Evolutionary conservation across 495 filamentous ascomycete species (phyloP), one percentile per base, ranked within the genome.

Genomic region (Annulohypoxylon stygium): DNA sequence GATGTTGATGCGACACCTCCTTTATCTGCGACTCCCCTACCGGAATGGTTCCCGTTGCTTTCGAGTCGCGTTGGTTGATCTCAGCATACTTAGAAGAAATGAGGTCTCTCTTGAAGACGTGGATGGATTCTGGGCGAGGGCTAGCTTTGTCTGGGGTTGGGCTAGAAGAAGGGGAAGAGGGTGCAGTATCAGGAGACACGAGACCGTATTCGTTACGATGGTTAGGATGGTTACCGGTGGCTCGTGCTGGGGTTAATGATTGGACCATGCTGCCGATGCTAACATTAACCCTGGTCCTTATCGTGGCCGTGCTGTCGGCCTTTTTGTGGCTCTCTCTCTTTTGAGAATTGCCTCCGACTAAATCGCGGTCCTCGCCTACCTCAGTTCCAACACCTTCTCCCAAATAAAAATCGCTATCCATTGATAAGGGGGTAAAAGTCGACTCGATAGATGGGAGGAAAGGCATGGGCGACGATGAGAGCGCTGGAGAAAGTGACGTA

Each of bases 351-450:
- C 34, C 57, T 60, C 48, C 65, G 34, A 23, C 37, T 5, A 48
- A 20, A 45, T 69, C 48, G 25, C 39, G 48, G 34, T 36, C 25
- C 39, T 55, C 65, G 16, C 20, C 66, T 41, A 58, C 68, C 26
- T 53, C 70, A 30, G 33, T 45, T 26, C 57, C 58, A 34, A 20
- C 39, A 5, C 37, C 47, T 48, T 59, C 25, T 37, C 43, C 43
- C n/a, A 64, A 60, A 53, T 79, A 80, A 12, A 79, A 73, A 47
- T 81, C 73, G 66, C 76, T 78, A 65, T 81, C 78, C 79, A 85
- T 80, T 10, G 83, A 84, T 50, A 86, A 67, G n/a, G 83, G 83
- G 51, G 84, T 85, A 62, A 82, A 81, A 12, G 79, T 76, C 26
- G 81, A 77, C 41, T 81, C 81, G 60, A 78, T 72, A 47, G 80